Conservation (phyloP, 805 yeast genomes). For the Ogataea chonburiensis region DNA sequence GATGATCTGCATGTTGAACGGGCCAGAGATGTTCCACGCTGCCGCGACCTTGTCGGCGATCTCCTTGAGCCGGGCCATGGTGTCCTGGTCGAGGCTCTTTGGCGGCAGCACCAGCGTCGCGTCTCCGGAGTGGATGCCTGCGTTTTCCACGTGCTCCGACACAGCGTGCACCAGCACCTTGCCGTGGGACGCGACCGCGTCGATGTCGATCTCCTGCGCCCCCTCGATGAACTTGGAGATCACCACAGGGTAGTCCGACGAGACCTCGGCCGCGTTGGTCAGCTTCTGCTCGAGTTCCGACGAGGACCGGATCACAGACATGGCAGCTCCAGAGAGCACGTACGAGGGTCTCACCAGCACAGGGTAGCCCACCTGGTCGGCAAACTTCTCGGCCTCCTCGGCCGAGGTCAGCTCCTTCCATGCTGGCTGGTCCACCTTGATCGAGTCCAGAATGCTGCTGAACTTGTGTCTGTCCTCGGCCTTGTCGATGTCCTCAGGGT, state of each 20-base stretch:
- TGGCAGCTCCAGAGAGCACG: slow-evolving; percentile 97
- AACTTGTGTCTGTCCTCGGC: slow-evolving; percentile 98
- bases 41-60: slow-evolving; percentile 95
- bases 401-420: slow-evolving; percentile 97
- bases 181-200: slow-evolving; percentile 96
- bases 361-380: slow-evolving; percentile 87
- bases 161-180: slow-evolving; percentile 94
- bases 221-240: slow-evolving; percentile 95
- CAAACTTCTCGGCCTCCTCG: slow-evolving; percentile 89
- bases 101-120: slow-evolving; percentile 97
- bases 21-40: slow-evolving; percentile 95
- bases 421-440: slow-evolving; percentile 98
- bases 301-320: slow-evolving; percentile 91
- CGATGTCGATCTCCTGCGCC: slow-evolving; percentile 98
- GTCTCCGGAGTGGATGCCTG: slow-evolving; percentile 99
- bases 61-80: slow-evolving; percentile 84
- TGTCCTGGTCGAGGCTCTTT: slow-evolving; percentile 88
- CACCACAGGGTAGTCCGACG: slow-evolving; percentile 97
- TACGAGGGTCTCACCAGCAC: slow-evolving; percentile 97
- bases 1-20: slow-evolving; percentile 94
- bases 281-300: slow-evolving; percentile 85
- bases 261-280: slow-evolving; percentile 93
- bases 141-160: slow-evolving; percentile 97
- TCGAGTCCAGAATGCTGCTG: slow-evolving; percentile 93
- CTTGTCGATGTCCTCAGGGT: slow-evolving; percentile 97